These are phyloP conservation scores for Phlyctochytrium arcticum DNA, from an alignment of 192 early-diverging fungal species.

Conservation along the genomic window DNA sequence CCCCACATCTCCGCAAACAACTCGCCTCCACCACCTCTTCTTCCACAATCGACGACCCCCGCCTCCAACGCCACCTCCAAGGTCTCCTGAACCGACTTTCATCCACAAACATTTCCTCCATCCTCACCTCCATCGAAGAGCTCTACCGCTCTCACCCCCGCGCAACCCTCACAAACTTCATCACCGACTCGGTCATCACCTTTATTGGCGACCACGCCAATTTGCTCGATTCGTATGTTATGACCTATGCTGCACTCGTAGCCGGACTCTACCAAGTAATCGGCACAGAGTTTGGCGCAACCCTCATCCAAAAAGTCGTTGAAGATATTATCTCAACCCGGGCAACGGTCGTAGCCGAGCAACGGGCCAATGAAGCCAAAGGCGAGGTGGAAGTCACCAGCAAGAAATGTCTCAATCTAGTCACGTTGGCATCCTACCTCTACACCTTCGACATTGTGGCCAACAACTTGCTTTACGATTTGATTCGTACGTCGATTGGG, in stretches of 20 bases:
- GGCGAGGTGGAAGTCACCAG: slow-evolving; percentile 38
- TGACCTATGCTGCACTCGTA: slow-evolving; percentile 83
- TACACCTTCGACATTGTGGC: slow-evolving; percentile 80
- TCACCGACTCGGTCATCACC: slow-evolving; percentile 70
- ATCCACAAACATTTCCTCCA: slow-evolving; percentile 88
- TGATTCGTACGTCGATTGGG: slow-evolving; percentile 66
- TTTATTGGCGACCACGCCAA: slow-evolving; percentile 79
- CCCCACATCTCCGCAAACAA: slow-evolving; percentile 73
- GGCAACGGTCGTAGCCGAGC: slow-evolving; percentile 9
- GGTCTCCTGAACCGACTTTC: slow-evolving; percentile 86
- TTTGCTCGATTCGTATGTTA: slow-evolving; percentile 87
- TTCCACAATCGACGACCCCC: slow-evolving; percentile 26
- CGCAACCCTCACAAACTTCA: slow-evolving; percentile 80
- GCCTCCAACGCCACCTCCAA: slow-evolving; percentile 76
- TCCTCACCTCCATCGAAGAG: slow-evolving; percentile 75
- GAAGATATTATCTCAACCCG: slow-evolving; percentile 67
- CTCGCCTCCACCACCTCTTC: no score
- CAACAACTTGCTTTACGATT: slow-evolving; percentile 84
- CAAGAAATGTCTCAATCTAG: slow-evolving; percentile 76
- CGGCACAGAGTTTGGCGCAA: slow-evolving; percentile 83
- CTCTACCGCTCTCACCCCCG: slow-evolving; percentile 65
- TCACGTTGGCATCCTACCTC: slow-evolving; percentile 74
- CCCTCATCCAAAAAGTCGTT: slow-evolving; percentile 71
- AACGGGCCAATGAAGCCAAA: neutral
- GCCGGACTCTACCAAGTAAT: slow-evolving; percentile 73